Evolutionary conservation across 2,329 filamentous ascomycete species (phyloP).

Genomic region (Byssothecium circinans): DNA sequence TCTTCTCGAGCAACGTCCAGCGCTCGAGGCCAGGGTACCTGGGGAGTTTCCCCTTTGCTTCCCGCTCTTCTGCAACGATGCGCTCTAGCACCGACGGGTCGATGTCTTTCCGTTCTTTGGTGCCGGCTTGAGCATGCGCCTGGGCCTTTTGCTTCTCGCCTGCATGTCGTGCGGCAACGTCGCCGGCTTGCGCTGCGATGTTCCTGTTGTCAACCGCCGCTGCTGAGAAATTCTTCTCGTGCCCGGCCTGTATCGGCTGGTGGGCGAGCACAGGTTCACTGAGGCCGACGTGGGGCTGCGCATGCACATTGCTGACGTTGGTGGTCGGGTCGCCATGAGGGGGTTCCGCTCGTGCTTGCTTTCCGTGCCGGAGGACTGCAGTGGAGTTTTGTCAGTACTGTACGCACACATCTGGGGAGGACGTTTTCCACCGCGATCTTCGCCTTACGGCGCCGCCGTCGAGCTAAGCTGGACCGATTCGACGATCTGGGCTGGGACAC

Average conservation of each 20-base stretch:
- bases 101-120: constrained; percentile 53
- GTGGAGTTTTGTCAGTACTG: not conserved
- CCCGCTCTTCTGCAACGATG: constrained; percentile 89
- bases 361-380: constrained; percentile 84
- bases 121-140: constrained; percentile 47
- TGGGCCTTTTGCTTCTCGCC: constrained; percentile 63
- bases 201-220: constrained; percentile 65
- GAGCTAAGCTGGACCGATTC: too few relatives aligned
- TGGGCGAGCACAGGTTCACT: constrained; percentile 61
- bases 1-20: constrained; percentile 89
- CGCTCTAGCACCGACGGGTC: constrained; percentile 74
- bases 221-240: constrained; percentile 61
- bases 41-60: constrained; percentile 81
- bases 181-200: constrained; percentile 67
- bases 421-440: too few relatives aligned
- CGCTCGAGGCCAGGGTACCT: constrained; percentile 81
- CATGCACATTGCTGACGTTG: constrained; percentile 65
- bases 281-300: constrained; percentile 60
- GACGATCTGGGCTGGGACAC: too few relatives aligned
- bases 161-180: constrained; percentile 64
- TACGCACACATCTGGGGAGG: too few relatives aligned
- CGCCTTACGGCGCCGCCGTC: too few relatives aligned
- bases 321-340: constrained; percentile 64
- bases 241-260: constrained; percentile 55
- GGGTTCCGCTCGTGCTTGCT: constrained; percentile 77